phyloP scores from a whole-genome alignment of 2,329 filamentous ascomycete genomes.

The Sporothrix sp. region DNA sequence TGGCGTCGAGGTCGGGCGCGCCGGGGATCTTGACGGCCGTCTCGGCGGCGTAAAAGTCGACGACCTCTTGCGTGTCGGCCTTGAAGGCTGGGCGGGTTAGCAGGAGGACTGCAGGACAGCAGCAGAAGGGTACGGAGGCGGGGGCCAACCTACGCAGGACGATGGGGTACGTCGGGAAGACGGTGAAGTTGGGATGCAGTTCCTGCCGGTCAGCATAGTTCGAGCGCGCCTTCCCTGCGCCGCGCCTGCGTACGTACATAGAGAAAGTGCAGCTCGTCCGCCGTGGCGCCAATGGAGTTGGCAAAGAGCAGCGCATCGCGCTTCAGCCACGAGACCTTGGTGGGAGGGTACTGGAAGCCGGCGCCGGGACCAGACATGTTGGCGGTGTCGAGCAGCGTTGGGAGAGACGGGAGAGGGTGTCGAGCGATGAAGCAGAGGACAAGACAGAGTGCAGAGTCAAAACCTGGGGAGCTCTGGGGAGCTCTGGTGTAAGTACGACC shows the following conservation, averaged over 20 bases:
- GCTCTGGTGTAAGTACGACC: neutral
- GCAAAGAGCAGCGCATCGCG: constrained; percentile 85
- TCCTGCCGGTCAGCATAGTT: constrained; percentile 52
- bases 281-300: constrained; percentile 71
- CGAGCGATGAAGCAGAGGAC: neutral
- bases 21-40: constrained; percentile 58
- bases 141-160: constrained; percentile 52
- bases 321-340: constrained; percentile 75
- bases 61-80: constrained; percentile 61
- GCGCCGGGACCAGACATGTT: constrained; percentile 44
- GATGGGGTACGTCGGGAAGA: constrained; percentile 82
- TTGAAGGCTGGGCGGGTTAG: constrained; percentile 55
- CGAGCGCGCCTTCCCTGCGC: neutral
- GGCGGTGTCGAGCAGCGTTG: neutral
- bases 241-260: constrained; percentile 50
- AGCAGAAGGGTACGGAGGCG: neutral
- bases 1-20: constrained; percentile 66
- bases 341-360: constrained; percentile 70
- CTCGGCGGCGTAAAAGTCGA: constrained; percentile 73
- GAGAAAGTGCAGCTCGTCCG: constrained; percentile 87
- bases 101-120: neutral
- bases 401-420: neutral
- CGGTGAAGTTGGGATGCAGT: constrained; percentile 73
- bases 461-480: neutral
- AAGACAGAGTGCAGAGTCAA: neutral